Conservation (phyloP, 306 rosid genomes). For the Rosa multiflora region DNA sequence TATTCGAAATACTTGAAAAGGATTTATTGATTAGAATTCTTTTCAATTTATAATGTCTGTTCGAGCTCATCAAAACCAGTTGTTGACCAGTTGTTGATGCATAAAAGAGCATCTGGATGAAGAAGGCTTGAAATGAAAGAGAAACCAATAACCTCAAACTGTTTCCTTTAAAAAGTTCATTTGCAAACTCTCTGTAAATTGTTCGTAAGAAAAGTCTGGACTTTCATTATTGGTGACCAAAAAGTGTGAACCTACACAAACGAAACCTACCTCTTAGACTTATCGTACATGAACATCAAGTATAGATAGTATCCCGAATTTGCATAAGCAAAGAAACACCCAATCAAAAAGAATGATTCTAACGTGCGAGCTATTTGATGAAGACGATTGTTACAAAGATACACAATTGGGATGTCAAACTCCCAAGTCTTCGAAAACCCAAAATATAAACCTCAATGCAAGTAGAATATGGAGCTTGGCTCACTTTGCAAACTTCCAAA, state of each 20-base stretch:
- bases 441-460: neutral
- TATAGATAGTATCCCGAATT: too few relatives aligned
- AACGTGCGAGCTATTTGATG: neutral
- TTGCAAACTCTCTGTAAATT: too few relatives aligned
- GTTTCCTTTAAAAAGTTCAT: too few relatives aligned
- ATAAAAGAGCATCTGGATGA: too few relatives aligned
- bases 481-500: constrained; percentile 21
- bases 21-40: neutral
- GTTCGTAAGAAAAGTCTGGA: too few relatives aligned
- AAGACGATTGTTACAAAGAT: neutral
- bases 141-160: too few relatives aligned
- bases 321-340: neutral
- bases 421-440: neutral
- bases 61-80: neutral
- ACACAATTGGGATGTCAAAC: neutral
- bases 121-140: too few relatives aligned
- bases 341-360: neutral
- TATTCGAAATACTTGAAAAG: neutral
- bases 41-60: neutral
- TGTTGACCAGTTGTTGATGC: too few relatives aligned
- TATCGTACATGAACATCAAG: too few relatives aligned
- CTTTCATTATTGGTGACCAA: too few relatives aligned
- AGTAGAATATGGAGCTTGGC: constrained; percentile 17
- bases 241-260: too few relatives aligned
- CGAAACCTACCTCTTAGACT: too few relatives aligned